Conservation (phyloP, 495 filamentous ascomycete species). For the Lichina pygmaea region DNA sequence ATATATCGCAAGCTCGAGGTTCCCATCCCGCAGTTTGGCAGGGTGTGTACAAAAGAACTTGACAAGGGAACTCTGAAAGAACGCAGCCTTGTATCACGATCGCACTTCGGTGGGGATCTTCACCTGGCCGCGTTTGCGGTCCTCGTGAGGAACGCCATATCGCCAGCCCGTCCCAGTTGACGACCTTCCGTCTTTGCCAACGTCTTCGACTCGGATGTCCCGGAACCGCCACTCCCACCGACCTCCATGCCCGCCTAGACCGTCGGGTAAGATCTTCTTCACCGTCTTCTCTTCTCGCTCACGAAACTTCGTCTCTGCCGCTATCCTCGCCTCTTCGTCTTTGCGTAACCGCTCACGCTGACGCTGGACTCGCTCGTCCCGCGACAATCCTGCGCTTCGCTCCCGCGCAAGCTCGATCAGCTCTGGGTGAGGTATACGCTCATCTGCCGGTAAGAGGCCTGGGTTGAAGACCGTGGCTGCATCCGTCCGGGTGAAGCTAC, state of each 20-base stretch:
- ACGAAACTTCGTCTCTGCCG: conserved; percentile 10
- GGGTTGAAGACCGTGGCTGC: conserved; percentile 60
- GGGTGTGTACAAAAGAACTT: too few relatives aligned
- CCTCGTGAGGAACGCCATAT: conserved; percentile 41
- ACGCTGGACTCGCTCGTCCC: conserved; percentile 12
- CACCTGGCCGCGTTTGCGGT: conserved; percentile 43
- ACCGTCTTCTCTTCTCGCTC: conserved; percentile 12
- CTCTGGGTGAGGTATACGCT: conserved; percentile 72
- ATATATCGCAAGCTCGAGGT: too few relatives aligned
- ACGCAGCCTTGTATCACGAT: conserved; percentile 6
- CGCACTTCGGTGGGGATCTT: conserved; percentile 41
- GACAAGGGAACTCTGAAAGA: too few relatives aligned
- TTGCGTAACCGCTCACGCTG: conserved; percentile 18
- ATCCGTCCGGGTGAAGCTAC: conserved; percentile 66
- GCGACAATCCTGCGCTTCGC: conserved; percentile 11
- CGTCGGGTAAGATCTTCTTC: conserved; percentile 15
- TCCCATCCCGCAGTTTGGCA: too few relatives aligned
- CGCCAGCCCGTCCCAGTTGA: conserved; percentile 23
- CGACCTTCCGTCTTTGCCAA: conserved; percentile 21
- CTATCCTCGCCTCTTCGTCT: conserved; percentile 11
- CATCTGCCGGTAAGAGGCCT: conserved; percentile 55
- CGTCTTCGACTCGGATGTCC: conserved; percentile 31
- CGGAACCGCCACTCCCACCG: conserved; percentile 65
- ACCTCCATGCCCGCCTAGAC: conserved; percentile 19
- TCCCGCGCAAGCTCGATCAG: conserved; percentile 37